Evolutionary conservation across 495 filamentous ascomycete genomes (phyloP).

Genomic region (Penicillium argentinense): DNA sequence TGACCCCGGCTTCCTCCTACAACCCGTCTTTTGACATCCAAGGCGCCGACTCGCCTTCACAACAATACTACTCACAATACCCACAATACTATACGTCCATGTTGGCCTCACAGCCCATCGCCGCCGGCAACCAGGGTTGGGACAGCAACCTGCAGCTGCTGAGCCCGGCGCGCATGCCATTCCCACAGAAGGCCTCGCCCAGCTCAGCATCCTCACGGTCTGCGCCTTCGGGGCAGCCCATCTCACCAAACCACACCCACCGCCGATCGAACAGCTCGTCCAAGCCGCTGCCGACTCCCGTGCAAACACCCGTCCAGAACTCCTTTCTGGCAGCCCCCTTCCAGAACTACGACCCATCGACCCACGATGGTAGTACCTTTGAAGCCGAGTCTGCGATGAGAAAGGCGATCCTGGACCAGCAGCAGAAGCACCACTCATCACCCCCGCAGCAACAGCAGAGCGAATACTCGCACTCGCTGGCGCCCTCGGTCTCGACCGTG

Average conservation of each 20-base stretch:
- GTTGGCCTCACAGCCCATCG: constrained; percentile 43
- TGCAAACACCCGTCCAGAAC: constrained; percentile 45
- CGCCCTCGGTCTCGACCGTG: constrained; percentile 56
- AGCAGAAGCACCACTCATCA: constrained; percentile 32
- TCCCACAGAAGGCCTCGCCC: constrained; percentile 38
- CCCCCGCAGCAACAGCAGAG: constrained; percentile 32
- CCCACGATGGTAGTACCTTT: constrained; percentile 42
- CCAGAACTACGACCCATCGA: constrained; percentile 46
- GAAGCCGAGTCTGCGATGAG: constrained; percentile 55
- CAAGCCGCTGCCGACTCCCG: constrained; percentile 51
- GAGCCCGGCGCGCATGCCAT: constrained; percentile 39
- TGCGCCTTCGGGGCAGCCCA: constrained; percentile 19
- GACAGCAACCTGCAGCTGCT: constrained; percentile 42
- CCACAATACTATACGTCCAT: constrained; percentile 40
- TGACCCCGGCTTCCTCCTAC: constrained; percentile 48
- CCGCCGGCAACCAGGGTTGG: constrained; percentile 41
- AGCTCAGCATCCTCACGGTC: constrained; percentile 33
- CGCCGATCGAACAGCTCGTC: constrained; percentile 31
- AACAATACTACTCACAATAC: constrained; percentile 34
- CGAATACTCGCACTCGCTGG: constrained; percentile 51
- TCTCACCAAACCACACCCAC: constrained; percentile 26
- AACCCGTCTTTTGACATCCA: constrained; percentile 42
- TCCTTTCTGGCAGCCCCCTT: constrained; percentile 46
- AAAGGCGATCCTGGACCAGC: constrained; percentile 54
- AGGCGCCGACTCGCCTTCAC: constrained; percentile 33